A percentile compares a stretch with the other conserved stretches of the same genome.
Evolutionary conservation across 208 protist species (phyloP).

Genomic region (Endotrypanum monterogeii): DNA sequence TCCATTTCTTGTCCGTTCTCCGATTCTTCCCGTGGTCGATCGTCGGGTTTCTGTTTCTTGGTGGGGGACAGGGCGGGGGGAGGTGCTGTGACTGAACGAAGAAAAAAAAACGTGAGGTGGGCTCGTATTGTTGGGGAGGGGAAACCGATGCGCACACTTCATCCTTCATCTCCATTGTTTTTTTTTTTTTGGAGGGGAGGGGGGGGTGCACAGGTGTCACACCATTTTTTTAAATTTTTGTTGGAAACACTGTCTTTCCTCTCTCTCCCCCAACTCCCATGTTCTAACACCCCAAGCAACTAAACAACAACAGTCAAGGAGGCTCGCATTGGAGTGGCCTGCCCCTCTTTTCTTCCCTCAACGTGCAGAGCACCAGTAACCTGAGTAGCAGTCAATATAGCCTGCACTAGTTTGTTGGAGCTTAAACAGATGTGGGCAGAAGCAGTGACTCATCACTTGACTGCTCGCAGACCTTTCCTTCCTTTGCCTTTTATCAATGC

Average conservation of each 20-base stretch:
- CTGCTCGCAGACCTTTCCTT: neutral
- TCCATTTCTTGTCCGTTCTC: neutral
- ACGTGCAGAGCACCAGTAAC: neutral
- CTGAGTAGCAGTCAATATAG: neutral
- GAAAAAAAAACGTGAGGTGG: neutral
- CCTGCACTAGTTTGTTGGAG: neutral
- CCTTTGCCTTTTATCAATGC: neutral
- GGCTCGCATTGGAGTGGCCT: neutral
- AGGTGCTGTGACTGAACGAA: too few species aligned
- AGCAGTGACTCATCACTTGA: neutral
- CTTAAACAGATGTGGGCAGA: neutral
- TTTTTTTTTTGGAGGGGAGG: too few species aligned
- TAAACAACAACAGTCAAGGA: neutral
- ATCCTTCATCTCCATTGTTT: neutral
- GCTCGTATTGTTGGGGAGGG: neutral
- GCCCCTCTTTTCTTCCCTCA: neutral
- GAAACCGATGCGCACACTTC: too few species aligned
- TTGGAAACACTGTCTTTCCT: neutral
- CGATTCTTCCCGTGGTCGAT: neutral
- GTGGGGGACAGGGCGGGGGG: neutral
- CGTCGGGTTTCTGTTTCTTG: neutral
- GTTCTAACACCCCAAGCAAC: too few species aligned
- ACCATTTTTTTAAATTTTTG: neutral
- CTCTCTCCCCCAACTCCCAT: too few species aligned
- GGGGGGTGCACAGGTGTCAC: neutral